Base-by-base conservation (phyloP, 176 grass and related monocot species). In the Rhynchospora breviuscula region DNA sequence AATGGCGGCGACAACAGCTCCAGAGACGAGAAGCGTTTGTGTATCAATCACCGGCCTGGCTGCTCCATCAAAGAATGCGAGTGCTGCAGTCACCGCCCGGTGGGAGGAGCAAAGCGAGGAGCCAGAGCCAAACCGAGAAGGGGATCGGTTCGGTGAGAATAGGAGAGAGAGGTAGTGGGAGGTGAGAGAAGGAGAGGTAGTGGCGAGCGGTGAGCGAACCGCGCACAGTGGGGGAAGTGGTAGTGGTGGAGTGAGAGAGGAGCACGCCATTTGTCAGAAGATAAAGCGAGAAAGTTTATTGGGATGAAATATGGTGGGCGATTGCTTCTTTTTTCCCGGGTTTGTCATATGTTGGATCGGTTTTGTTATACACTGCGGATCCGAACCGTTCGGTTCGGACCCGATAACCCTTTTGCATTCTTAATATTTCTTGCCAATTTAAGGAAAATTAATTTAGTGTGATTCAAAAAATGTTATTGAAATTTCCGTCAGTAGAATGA, bases 1-100 rank as follows among this genome's bases (percentile, higher is more conserved):
- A 77, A 97, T 88, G 15, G 89, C 94, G 31, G 87, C 79, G 48
- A 97, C 48, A 75, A 93, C 89, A 76, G 89, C 33, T 52, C 77
- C 86, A 10, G 89, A 79, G 82, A 97, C 71, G 84, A 97, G 72
- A 66, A 97, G 83, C 8, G 91, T 97, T 79, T 97, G 94, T n/a
- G 91, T 97, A 83, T 97, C 94, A 63, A 88, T 19, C 9, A 84
- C 87, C 4, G 91, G 90, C 68, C 85, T 87, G 31, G 87, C 63
- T 33, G 67, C 18, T 60, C 18, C 85, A 15, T 87, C 85, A 14
- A 88, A 58, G 81, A 90, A 91, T 43, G 65, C 87, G 1, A 14
- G 85, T 14, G 44, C 62, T 49, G 66, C 40, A 60, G 45, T 12
- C 22, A 79, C 62, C 78, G 83, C 10, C 21, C 26, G 47, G 12